Percentiles rank a stretch among this genome's conserved stretches.
phyloP scores from a whole-genome alignment of 306 rosid species.

The Senna siamea region DNA sequence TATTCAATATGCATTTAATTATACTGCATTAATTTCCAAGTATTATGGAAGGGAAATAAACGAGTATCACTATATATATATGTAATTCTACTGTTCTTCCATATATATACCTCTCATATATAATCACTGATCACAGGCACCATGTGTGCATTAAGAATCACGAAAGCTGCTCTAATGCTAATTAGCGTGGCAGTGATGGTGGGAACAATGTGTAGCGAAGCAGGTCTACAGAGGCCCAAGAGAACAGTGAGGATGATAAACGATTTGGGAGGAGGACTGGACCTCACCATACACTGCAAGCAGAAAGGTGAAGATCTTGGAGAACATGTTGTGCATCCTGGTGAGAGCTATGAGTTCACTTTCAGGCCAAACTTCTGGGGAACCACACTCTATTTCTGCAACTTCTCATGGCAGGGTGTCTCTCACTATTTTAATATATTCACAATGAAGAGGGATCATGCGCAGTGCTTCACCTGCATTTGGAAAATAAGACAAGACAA shows the following conservation, averaged over 20 bases:
- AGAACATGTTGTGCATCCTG: neutral
- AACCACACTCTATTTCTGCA: neutral
- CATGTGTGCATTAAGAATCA: too few relatives aligned
- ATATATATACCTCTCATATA: too few relatives aligned
- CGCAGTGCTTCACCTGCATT: neutral
- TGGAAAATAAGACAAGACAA: neutral
- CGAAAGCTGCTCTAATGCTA: too few relatives aligned
- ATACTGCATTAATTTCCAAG: too few relatives aligned
- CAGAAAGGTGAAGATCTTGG: neutral
- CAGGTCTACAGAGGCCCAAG: neutral
- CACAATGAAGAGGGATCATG: neutral
- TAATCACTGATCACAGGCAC: too few relatives aligned
- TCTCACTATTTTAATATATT: neutral
- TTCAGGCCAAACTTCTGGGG: conserved; percentile 13
- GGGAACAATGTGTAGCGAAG: neutral
- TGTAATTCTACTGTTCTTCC: too few relatives aligned
- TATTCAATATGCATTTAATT: too few relatives aligned
- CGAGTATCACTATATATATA: too few relatives aligned
- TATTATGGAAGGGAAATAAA: too few relatives aligned
- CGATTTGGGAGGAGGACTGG: neutral
- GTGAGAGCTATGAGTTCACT: neutral
- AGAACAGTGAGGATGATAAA: neutral
- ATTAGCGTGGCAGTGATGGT: neutral
- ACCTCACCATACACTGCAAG: conserved; percentile 7
- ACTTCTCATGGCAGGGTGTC: neutral